Evolutionary conservation across 179 eudicot species (phyloP), one percentile per base, ranked within the genome.

Genomic region (Vitellaria paradoxa): DNA sequence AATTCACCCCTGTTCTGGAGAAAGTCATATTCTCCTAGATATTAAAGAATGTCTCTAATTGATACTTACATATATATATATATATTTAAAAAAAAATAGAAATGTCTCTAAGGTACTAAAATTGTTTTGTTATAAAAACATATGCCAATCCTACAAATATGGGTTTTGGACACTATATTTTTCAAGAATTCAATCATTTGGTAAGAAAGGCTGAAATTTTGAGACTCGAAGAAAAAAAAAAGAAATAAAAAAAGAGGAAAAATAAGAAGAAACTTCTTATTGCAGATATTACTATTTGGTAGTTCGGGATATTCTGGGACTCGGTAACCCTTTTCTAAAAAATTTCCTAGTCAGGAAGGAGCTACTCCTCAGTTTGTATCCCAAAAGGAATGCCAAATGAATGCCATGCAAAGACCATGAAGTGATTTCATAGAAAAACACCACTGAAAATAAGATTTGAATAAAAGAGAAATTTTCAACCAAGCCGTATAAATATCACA

Each of bases 351-450:
- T 61, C 26, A 61, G 12, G 18, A 9, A 66, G 2, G 1, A 68
- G 56, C 26, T n/a, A 45, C 23, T 68, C 23, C 55, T 0, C 72
- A 68, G 47, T 47, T 21, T 68, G 18, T 23, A 67, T 40, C 23
- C 71, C 6, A 24, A 30, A 30, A 12, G 7, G 52, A 4, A 9
- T 6, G 11, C 40, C 45, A 64, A 1, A 40, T 67, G 52, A 42
- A 59, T 68, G 66, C 18, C 57, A 68, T 30, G n/a, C 11, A 76
- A 65, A 68, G 73, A 14, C 42, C 6, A 42, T 11, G 60, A 76
- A 49, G 30, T 23, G n/a, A 65, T 30, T 26, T 53, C 49, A 50
- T 65, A 10, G 17, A 18, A 12, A 55, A 62, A 60, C 21, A 23
- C 42, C 68, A 17, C 13, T 21, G 37, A 50, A 49, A 14, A 50